phyloP scores from a whole-genome alignment of 345 rosid species.

The Eucalyptus caleyi region DNA sequence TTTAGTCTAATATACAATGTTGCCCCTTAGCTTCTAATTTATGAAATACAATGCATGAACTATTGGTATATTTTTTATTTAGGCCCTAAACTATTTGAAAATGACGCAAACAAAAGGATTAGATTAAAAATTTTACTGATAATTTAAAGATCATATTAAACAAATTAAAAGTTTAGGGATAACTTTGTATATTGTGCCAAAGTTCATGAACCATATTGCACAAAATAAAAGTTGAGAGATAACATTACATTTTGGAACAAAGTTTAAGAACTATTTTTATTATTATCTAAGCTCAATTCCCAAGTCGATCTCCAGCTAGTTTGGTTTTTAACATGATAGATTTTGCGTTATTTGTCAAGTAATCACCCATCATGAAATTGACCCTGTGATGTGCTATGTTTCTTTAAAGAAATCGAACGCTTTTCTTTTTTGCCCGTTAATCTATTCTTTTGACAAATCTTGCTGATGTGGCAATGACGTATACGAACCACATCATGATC shows the following conservation, averaged over 20 bases:
- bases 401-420: no score
- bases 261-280: neutral
- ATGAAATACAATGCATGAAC: neutral
- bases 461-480: neutral
- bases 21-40: neutral
- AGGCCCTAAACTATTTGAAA: neutral
- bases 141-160: accelerated
- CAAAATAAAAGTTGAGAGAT: neutral
- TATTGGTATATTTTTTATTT: neutral
- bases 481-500: neutral
- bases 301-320: neutral
- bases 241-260: neutral
- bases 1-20: neutral
- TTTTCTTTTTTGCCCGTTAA: no score
- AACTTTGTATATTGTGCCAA: neutral
- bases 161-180: accelerated
- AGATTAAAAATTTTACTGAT: neutral
- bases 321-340: neutral
- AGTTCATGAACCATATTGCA: accelerated
- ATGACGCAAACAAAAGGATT: neutral
- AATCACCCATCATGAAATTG: neutral
- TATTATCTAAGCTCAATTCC: neutral
- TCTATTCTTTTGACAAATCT: no score
- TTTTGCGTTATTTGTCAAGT: neutral
- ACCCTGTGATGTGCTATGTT: no score